Evolutionary conservation across 805 yeast genomes (phyloP), one percentile per base, ranked within the genome.

Genomic region (Teunomyces kruisii): DNA sequence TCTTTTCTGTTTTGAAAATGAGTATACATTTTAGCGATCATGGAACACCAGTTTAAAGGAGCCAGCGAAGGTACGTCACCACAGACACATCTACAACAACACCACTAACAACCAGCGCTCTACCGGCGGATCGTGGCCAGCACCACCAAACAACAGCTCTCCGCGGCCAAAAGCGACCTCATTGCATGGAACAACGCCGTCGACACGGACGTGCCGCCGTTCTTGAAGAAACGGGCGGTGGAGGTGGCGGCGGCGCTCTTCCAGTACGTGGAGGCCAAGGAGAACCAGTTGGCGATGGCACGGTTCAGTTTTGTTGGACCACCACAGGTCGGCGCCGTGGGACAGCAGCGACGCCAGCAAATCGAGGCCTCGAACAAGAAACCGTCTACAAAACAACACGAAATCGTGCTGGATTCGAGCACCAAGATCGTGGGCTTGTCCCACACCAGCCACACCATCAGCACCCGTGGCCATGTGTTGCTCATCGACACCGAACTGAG

Each of bases 291-390:
- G 7, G 32, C 55, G 7, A 52, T 45, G 9, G 39, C 43, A 10
- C 40, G 46, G 37, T 69, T 70, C 43, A 41, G 42, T 24, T 70
- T 69, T 39, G 32, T 15, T 10, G 74, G 74, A 6, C 22, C 22
- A 3, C 22, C 22, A 3, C 6, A 4, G 22, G 22, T 19, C 22
- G 22, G 22, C 22, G 6, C 22, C 22, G 22, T 19, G 3, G 22
- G 22, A 19, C 22, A 19, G 6, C 22, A 19, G 22, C 22, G 22
- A 19, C 22, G 6, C 3, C 22, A 19, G 6, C 22, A 19, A 6
- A 19, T 19, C 22, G 22, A n/a, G n/a, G n/a, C n/a, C n/a, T n/a
- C n/a, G n/a, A n/a, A n/a, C n/a, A n/a, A n/a, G n/a, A n/a, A n/a
- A n/a, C n/a, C n/a, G n/a, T n/a, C n/a, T n/a, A n/a, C n/a, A n/a